These are phyloP conservation scores for Arachis hypogaea DNA, from an alignment of 306 rosid species.

Conservation along the genomic window DNA sequence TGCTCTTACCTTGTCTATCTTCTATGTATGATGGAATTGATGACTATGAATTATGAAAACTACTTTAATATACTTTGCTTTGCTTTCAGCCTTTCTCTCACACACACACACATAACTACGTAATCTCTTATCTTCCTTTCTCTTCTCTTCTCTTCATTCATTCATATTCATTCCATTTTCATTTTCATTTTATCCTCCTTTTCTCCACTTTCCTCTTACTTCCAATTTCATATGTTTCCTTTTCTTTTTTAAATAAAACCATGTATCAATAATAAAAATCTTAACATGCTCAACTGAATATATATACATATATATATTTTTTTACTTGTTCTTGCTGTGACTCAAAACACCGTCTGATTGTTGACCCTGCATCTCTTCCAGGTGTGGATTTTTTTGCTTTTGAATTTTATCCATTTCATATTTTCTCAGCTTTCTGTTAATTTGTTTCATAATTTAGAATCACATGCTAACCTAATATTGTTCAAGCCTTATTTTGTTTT, in stretches of 20 bases:
- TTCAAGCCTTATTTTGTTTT: background rate
- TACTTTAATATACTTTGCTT: background rate
- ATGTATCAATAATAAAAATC: background rate
- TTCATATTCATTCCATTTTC: background rate
- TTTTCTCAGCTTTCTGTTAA: background rate
- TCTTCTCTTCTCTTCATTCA: background rate
- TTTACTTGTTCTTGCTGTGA: background rate
- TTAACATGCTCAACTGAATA: background rate
- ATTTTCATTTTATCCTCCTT: background rate
- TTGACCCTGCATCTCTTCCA: background rate
- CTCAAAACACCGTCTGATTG: background rate
- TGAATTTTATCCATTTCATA: background rate
- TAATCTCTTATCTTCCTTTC: background rate
- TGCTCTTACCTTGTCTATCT: background rate
- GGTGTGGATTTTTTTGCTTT: background rate
- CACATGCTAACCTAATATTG: background rate
- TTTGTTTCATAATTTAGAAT: background rate
- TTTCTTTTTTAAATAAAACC: background rate
- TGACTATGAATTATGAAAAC: no score
- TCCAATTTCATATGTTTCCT: background rate
- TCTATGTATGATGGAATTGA: background rate
- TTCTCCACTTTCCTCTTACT: background rate
- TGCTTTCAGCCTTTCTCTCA: background rate
- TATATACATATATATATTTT: background rate
- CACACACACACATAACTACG: background rate